Base-by-base conservation (phyloP, 139 green algal genomes). In the Prasinococcaceae sp. region DNA sequence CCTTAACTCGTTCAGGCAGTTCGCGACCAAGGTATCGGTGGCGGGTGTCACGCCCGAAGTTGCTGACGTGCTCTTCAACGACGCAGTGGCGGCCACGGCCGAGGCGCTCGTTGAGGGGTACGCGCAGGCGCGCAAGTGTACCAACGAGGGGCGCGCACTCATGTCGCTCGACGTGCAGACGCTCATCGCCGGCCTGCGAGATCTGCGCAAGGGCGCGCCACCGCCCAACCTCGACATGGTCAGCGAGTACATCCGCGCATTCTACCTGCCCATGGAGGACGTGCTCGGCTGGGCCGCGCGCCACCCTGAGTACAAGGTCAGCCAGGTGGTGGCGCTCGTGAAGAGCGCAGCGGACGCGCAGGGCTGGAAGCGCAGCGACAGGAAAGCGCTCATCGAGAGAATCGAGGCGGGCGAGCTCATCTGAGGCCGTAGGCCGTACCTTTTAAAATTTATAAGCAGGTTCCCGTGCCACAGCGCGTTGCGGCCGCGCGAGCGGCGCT, bases 91-190 rank as follows among this genome's bases (percentile, higher is more conserved):
- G 20, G 54, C 27, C 27, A 36, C 61, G 12, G 47, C 30, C 16
- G 54, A 64, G 10, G 55, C 39, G 3, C 14, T 69, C 30, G 32
- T 70, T 0, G 61, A 70, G 28, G 61, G 61, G 4, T 61, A 49
- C 55, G 60, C 45, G 9, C 54, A 43, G 6, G 61, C 66, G 17
- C 59, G 54, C 19, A 41, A 49, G 40, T 70, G 61, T 47, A 66
- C 35, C 55, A 66, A 55, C 19, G 48, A 66, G 38, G 61, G 61
- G 19, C 43, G 61, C 3, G 61, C 61, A 4, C 36, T 53, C 35
- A 70, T 70, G 61, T 66, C 61, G 3, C 61, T 66, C 1, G 61
- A 70, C 54, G 37, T 70, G 16, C 54, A 65, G 52, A 46, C 57
- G 14, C 45, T 68, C 30, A 49, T 54, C 43, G 47, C 55, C 37